These are phyloP conservation scores for Trichoderma gamsii DNA, from an alignment of 495 filamentous ascomycete species.

Conservation along the genomic window DNA sequence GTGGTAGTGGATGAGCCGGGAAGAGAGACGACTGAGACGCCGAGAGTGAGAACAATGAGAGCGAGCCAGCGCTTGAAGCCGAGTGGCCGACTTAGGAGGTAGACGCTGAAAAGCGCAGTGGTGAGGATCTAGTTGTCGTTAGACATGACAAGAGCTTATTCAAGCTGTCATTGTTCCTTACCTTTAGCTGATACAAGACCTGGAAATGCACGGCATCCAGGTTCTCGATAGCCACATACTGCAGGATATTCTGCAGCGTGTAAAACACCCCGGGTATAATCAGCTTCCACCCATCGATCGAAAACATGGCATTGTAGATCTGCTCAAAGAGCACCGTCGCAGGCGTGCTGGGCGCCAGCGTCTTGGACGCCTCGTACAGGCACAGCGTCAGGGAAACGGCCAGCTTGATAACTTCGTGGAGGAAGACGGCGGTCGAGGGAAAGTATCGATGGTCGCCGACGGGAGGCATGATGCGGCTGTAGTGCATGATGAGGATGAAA, in stretches of 20 bases:
- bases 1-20: slow-evolving; percentile 49
- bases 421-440: slow-evolving; percentile 87
- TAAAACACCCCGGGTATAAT: slow-evolving; percentile 85
- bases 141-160: not conserved
- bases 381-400: slow-evolving; percentile 78
- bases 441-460: slow-evolving; percentile 79
- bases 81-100: slow-evolving; percentile 64
- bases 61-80: slow-evolving; percentile 69
- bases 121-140: slow-evolving; percentile 56
- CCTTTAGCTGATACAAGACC: slow-evolving; percentile 83
- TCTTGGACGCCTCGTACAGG: slow-evolving; percentile 75
- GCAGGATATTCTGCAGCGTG: slow-evolving; percentile 82
- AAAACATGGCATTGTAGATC: slow-evolving; percentile 75
- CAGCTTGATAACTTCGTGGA: slow-evolving; percentile 90
- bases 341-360: slow-evolving; percentile 66
- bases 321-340: slow-evolving; percentile 72
- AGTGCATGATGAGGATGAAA: slow-evolving; percentile 80
- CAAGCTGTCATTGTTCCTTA: slow-evolving; percentile 15
- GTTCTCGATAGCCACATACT: slow-evolving; percentile 89
- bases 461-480: slow-evolving; percentile 84
- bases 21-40: slow-evolving; percentile 83
- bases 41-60: slow-evolving; percentile 71
- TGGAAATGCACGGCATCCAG: slow-evolving; percentile 88
- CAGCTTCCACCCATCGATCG: slow-evolving; percentile 93
- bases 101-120: slow-evolving; percentile 80